Evolutionary conservation across 139 green algal species (phyloP), one percentile per base, ranked within the genome.

Genomic region (Pedinophyceae sp.): DNA sequence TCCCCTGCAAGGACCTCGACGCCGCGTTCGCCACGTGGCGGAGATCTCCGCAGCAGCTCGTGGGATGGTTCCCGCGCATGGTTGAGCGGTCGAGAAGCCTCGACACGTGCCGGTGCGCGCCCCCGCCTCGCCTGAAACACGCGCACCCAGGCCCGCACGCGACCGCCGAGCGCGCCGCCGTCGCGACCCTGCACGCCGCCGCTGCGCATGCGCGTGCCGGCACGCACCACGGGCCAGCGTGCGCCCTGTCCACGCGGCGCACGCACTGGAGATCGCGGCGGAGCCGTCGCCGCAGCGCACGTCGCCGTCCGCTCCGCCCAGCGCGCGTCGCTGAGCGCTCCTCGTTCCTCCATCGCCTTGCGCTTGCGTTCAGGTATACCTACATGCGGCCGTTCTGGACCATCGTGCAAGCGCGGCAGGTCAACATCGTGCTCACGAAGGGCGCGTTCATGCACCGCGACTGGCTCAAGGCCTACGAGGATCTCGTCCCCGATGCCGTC

Each of bases 371-470:
- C 52, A 72, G 65, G 48, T 65, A 61, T 49, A 40, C 38, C 34
- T 68, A 72, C 50, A 50, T 58, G 3, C 59, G 55, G 30, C 48
- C 51, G 10, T 67, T 62, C 18, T 55, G 55, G 22, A 72, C 65
- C 18, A 51, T 63, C 29, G 30, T 48, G 40, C 52, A 46, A 45
- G 20, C 57, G 51, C 34, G 52, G 1, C 29, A 19, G 17, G 80
- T 70, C 61, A 66, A 38, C 43, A 75, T 83, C 29, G 51, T 80
- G 26, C 66, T 83, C 10, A 76, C 72, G 15, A 83, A 83, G 52
- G 75, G 72, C 7, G 72, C 75, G 6, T 72, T 83, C 52, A 43
- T 76, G 43, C 68, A 78, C 51, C 54, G 62, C 39, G 64, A 74
- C 48, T 81, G 78, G 54, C 52, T 83, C 17, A 41, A 62, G 50